A percentile compares a stretch with the other conserved stretches of the same genome.
These are phyloP conservation scores for Fusarium buharicum DNA, from an alignment of 2,329 filamentous ascomycete genomes.

Conservation along the genomic window DNA sequence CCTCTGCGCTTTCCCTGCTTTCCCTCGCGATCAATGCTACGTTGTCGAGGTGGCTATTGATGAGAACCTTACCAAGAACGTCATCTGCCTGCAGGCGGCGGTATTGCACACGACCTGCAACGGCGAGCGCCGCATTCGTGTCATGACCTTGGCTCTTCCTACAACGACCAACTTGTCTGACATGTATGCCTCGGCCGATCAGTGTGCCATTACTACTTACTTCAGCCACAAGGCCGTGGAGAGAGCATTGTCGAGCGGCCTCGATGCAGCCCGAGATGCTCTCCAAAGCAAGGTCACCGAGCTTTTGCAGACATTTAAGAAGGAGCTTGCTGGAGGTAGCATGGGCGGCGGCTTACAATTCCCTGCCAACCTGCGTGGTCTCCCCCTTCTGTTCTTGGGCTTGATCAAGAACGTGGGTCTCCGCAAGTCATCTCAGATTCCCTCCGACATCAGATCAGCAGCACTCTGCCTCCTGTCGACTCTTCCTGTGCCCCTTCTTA, in stretches of 20 bases:
- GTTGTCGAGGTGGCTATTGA: constrained; percentile 99
- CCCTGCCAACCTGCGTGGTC: constrained; percentile 87
- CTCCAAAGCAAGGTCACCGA: constrained; percentile 92
- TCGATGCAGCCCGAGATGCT: constrained; percentile 91
- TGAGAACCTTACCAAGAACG: constrained; percentile 89
- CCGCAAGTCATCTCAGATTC: constrained; percentile 91
- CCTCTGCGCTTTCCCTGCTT: constrained; percentile 96
- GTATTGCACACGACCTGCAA: constrained; percentile 98
- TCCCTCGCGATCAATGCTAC: constrained; percentile 96
- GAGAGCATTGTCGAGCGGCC: constrained; percentile 81
- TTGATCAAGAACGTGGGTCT: constrained; percentile 96
- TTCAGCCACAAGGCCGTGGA: constrained; percentile 99
- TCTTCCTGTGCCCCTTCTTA: constrained; percentile 85
- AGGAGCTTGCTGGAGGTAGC: constrained; percentile 94
- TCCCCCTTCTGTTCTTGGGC: constrained; percentile 91
- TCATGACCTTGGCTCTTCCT: constrained; percentile 91
- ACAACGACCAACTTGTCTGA: constrained; percentile 92
- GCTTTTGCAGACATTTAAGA: constrained; percentile 93
- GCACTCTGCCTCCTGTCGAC: constrained; percentile 95
- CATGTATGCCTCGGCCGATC: constrained; percentile 93
- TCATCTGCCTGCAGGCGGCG: constrained; percentile 92
- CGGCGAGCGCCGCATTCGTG: constrained; percentile 92
- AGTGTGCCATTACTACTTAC: constrained; percentile 91
- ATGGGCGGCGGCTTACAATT: constrained; percentile 96
- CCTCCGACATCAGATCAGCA: constrained; percentile 91